Evolutionary conservation across 345 rosid genomes (phyloP).

Genomic region (Arabidopsis arenosa): DNA sequence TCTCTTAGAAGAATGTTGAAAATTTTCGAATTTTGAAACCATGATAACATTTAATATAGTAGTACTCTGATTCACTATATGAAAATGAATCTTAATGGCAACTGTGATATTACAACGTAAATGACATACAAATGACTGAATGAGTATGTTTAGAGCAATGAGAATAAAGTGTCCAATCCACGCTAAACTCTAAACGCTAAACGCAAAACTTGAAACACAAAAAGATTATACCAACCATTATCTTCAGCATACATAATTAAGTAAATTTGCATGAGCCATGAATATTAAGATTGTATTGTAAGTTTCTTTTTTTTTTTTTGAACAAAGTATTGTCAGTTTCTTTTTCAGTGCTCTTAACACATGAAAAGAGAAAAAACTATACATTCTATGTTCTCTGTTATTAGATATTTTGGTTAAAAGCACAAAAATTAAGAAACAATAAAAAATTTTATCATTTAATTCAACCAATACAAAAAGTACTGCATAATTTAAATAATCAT

Average conservation of each 20-base stretch:
- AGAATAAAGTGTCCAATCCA: neutral
- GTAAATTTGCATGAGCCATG: neutral
- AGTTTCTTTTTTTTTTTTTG: neutral
- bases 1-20: slow-evolving; percentile 3
- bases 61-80: neutral
- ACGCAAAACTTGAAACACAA: neutral
- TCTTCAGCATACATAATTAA: neutral
- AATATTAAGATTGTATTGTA: neutral
- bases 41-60: neutral
- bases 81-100: neutral
- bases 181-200: neutral
- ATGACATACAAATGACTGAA: neutral
- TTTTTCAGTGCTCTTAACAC: neutral
- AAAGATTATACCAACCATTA: slow-evolving; percentile 1
- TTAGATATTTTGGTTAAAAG: too few relatives aligned
- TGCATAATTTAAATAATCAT: too few relatives aligned
- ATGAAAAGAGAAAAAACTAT: neutral
- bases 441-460: too few relatives aligned
- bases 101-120: neutral
- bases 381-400: too few relatives aligned
- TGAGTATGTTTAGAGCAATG: neutral
- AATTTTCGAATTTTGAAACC: neutral
- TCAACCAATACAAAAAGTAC: too few relatives aligned
- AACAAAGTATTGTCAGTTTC: neutral
- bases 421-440: too few relatives aligned